A percentile compares a stretch with the other conserved stretches of the same genome.
Evolutionary conservation across 2,329 filamentous ascomycete genomes (phyloP).

Genomic region (Bipolaris sorokiniana): DNA sequence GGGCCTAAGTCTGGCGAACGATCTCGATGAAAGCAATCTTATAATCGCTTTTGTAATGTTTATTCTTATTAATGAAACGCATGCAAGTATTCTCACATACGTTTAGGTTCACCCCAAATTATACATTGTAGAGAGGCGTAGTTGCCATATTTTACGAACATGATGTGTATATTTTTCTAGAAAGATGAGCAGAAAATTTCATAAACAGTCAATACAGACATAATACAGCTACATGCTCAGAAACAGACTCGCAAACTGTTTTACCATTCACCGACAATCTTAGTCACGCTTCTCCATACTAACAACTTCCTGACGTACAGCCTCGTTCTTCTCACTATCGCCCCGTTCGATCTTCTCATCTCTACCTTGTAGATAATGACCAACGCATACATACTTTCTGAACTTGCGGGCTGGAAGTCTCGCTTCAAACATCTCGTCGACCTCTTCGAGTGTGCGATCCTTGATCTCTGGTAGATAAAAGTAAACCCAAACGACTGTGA

Average conservation of each 20-base stretch:
- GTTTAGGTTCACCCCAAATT: no score
- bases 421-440: conserved; percentile 45
- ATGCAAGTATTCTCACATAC: no score
- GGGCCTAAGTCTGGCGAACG: background rate
- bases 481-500: conserved; percentile 41
- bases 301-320: conserved; percentile 19
- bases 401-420: conserved; percentile 39
- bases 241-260: background rate
- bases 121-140: background rate
- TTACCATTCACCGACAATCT: background rate
- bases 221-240: background rate
- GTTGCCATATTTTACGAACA: no score
- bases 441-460: conserved; percentile 47
- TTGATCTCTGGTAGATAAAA: conserved; percentile 48
- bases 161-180: background rate
- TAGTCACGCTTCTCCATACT: conserved; percentile 9
- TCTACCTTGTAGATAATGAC: conserved; percentile 20
- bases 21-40: no score
- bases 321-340: conserved; percentile 29
- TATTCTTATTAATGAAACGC: no score
- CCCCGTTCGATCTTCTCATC: conserved; percentile 20
- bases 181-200: background rate
- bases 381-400: conserved; percentile 40
- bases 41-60: background rate
- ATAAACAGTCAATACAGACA: background rate